A percentile compares a stretch with the other conserved stretches of the same genome.
These are phyloP conservation scores for Penicillium cosmopolitanum DNA, from an alignment of 495 filamentous ascomycete species.

Conservation along the genomic window DNA sequence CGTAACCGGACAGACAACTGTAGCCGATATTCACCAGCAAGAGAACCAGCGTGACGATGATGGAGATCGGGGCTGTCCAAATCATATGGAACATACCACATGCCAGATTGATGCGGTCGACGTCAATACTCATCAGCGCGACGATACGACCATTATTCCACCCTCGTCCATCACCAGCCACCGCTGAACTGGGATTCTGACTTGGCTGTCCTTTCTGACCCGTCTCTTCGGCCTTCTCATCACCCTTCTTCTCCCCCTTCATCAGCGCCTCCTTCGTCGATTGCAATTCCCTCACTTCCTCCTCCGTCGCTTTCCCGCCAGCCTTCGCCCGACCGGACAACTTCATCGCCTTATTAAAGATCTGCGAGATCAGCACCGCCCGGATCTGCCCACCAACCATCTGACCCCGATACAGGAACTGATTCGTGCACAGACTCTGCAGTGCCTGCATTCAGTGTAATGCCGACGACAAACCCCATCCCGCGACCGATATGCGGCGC, in stretches of 20 bases:
- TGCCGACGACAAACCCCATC: slow-evolving; percentile 74
- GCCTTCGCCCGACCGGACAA: slow-evolving; percentile 79
- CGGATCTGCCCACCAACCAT: slow-evolving; percentile 77
- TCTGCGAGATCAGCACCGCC: slow-evolving; percentile 71
- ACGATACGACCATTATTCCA: slow-evolving; percentile 92
- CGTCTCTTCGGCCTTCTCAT: slow-evolving; percentile 31
- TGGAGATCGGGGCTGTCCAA: slow-evolving; percentile 81
- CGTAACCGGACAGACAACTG: slow-evolving; percentile 87
- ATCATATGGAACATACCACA: slow-evolving; percentile 85
- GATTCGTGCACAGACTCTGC: slow-evolving; percentile 73
- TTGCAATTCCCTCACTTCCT: slow-evolving; percentile 40
- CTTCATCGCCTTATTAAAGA: slow-evolving; percentile 83
- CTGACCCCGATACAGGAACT: slow-evolving; percentile 82
- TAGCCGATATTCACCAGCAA: slow-evolving; percentile 85
- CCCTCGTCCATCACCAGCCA: slow-evolving; percentile 70
- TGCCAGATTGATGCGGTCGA: slow-evolving; percentile 85
- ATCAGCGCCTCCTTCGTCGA: slow-evolving; percentile 49
- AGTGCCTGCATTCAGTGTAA: slow-evolving; percentile 77
- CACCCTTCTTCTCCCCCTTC: slow-evolving; percentile 37
- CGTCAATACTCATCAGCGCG: slow-evolving; percentile 92
- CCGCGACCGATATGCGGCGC: slow-evolving; percentile 67
- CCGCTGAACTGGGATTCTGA: slow-evolving; percentile 5
- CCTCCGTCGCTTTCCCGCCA: slow-evolving; percentile 54
- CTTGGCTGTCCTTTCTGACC: slow-evolving; percentile 11
- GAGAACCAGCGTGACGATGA: slow-evolving; percentile 75